phyloP scores from a whole-genome alignment of 495 filamentous ascomycete genomes.

The Lindgomyces ingoldianus region DNA sequence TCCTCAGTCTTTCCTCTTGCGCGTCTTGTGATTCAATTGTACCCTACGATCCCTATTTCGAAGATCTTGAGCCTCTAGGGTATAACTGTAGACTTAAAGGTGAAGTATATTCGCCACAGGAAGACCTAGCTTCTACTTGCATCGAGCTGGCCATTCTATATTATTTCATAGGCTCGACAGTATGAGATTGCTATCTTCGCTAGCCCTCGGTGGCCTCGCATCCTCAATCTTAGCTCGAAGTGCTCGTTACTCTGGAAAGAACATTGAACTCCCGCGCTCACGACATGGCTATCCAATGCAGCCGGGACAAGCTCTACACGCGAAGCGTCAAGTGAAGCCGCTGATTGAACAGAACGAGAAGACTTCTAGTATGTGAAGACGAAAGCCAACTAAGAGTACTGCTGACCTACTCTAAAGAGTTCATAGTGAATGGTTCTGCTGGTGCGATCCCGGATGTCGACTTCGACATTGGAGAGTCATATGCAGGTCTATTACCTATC shows the following conservation, averaged over 20 bases:
- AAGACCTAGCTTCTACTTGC: not conserved
- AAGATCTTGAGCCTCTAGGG: not conserved
- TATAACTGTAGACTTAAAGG: not conserved
- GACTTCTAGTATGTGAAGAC: conserved; percentile 32
- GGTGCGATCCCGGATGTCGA: conserved; percentile 44
- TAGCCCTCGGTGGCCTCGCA: conserved; percentile 36
- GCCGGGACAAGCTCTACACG: conserved; percentile 1
- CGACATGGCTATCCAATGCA: conserved; percentile 12
- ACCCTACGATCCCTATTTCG: not conserved
- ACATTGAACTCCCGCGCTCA: conserved; percentile 15
- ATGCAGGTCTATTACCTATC: conserved; percentile 47
- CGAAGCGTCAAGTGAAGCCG: conserved; percentile 21
- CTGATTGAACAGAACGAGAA: conserved; percentile 44
- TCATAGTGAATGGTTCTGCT: conserved; percentile 44
- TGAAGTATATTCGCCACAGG: too few species aligned
- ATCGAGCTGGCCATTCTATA: not conserved
- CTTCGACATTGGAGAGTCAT: conserved; percentile 49
- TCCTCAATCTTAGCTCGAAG: conserved; percentile 31
- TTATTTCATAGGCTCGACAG: not conserved
- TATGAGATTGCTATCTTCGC: conserved; percentile 32
- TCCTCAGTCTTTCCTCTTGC: not conserved
- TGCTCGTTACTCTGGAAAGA: conserved; percentile 36
- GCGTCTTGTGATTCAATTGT: not conserved
- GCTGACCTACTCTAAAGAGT: conserved; percentile 34
- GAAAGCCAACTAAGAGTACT: not conserved